Evolutionary conservation across 805 yeast species (phyloP), one percentile per base, ranked within the genome.

Genomic region (Kuraishia piskuri): DNA sequence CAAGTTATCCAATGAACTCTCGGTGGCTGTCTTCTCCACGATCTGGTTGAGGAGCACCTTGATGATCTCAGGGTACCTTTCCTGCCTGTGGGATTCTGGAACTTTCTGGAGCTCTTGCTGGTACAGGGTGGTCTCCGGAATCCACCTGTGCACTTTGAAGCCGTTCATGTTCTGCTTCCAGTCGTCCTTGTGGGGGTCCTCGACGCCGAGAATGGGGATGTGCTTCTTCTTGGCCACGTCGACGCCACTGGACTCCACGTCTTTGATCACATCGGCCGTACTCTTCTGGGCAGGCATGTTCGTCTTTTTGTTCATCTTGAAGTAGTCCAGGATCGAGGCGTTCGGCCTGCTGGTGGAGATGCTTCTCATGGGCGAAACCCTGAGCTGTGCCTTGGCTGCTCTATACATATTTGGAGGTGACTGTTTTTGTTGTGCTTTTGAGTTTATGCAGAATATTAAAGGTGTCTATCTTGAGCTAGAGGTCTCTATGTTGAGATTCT

Each of bases 1-100:
- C 46, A 84, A 68, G 56, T 83, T 79, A 48, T 63, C 61, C 51
- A 77, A 64, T 5, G 52, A 52, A 17, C 49, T 26, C 36, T 23
- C 46, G 22, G 26, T n/a, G 12, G n/a, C 21, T 17, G 36, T 31
- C n/a, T 14, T 8, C 40, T 31, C 17, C 4, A 31, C 17, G 14
- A 31, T 31, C 40, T 31, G n/a, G 14, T 31, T 31, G 40, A 31
- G 40, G 10, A 49, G 26, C 14, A 3, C 23, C 25, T 40, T 26
- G 20, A 49, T 9, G 24, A 17, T 36, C 3, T 9, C 19, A 25
- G 45, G 6, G 6, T 26, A 19, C 21, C 14, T n/a, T 4, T 25
- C 50, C 22, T 17, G 17, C 12, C 24, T 21, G 40, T 52, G 51
- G 45, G 8, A 19, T 36, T 36, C 20, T 23, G 24, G n/a, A 26